A percentile compares a stretch with the other conserved stretches of the same genome.
Evolutionary conservation across 2,329 filamentous ascomycete species (phyloP).

Genomic region (Chalaropsis ovoidea): DNA sequence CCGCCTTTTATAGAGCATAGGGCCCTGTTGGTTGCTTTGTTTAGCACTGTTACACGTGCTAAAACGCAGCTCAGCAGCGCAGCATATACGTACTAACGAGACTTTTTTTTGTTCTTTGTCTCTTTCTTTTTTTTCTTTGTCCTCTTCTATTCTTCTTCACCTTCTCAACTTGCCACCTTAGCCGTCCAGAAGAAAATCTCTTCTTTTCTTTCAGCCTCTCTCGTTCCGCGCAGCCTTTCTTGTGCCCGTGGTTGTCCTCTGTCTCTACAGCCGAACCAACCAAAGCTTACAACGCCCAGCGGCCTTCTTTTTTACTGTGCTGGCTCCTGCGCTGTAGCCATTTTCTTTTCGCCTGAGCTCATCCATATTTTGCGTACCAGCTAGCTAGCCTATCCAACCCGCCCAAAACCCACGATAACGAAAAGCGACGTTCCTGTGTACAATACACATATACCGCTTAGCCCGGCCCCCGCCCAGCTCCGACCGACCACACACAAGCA

Average conservation of each 20-base stretch:
- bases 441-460: background rate
- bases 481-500: background rate
- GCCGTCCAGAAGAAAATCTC: too few species aligned
- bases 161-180: too few species aligned
- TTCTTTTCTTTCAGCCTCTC: too few species aligned
- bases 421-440: background rate
- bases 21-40: background rate
- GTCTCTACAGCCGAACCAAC: too few species aligned
- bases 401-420: background rate
- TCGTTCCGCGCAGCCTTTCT: too few species aligned
- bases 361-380: background rate
- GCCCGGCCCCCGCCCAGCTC: background rate
- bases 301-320: too few species aligned
- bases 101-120: background rate
- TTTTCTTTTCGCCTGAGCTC: background rate
- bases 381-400: background rate
- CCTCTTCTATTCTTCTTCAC: background rate
- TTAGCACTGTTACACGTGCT: background rate
- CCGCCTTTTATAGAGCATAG: constrained; percentile 1
- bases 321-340: too few species aligned
- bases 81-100: too few species aligned
- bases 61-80: background rate
- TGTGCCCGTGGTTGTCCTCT: too few species aligned
- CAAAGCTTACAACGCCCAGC: too few species aligned
- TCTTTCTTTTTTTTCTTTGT: background rate